Evolutionary conservation across 2,329 filamentous ascomycete species (phyloP).

Genomic region (Aureobasidium sp.): DNA sequence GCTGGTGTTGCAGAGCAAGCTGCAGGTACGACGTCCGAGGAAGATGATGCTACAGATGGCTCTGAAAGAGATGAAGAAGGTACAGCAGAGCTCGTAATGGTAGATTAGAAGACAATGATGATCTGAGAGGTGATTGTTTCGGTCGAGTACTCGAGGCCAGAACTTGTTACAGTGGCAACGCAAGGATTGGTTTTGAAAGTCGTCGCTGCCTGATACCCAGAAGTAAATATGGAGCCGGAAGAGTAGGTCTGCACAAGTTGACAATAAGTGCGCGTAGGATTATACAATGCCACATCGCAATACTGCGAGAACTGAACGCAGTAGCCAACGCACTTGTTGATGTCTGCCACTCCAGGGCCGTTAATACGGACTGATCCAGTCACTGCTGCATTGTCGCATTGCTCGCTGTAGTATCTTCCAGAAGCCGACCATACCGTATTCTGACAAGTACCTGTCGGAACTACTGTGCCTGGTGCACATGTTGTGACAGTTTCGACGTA

Average conservation of each 20-base stretch:
- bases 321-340: neutral
- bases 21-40: neutral
- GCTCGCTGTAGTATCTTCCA: neutral
- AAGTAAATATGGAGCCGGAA: neutral
- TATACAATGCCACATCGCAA: neutral
- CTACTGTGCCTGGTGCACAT: neutral
- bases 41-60: neutral
- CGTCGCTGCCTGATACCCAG: neutral
- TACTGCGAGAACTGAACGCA: neutral
- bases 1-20: neutral
- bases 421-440: neutral
- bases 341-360: neutral
- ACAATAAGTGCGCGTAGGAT: neutral
- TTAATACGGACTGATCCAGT: neutral
- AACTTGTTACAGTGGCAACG: neutral
- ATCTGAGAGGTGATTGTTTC: neutral
- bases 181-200: neutral
- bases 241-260: neutral
- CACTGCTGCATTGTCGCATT: neutral
- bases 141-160: neutral
- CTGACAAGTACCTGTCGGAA: neutral
- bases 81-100: neutral
- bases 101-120: neutral
- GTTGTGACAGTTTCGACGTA: neutral
- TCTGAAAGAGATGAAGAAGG: neutral